Conservation (phyloP, 2,329 filamentous ascomycete genomes). For the Trichophaea hybrida region DNA sequence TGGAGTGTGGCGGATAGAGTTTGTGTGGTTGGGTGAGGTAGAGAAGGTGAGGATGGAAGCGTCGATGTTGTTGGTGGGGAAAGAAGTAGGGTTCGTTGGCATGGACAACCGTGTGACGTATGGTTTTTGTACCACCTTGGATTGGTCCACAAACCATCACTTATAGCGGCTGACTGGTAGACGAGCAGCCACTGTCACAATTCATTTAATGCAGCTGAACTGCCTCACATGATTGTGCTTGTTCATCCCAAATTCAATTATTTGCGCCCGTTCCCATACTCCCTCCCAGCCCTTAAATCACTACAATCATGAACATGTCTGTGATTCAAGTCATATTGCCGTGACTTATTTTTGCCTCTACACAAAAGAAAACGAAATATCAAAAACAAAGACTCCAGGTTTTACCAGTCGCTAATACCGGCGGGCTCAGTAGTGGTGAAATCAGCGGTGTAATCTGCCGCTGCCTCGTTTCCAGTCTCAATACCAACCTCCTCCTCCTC, state of each 20-base stretch:
- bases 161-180: too few species aligned
- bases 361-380: conserved; percentile 8
- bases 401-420: conserved; percentile 14
- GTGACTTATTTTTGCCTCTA: conserved; percentile 5
- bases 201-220: too few species aligned
- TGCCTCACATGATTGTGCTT: neutral
- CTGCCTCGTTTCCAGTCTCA: conserved; percentile 13
- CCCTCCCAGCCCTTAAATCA: neutral
- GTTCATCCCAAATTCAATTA: neutral
- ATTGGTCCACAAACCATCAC: too few species aligned
- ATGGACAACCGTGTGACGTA: neutral
- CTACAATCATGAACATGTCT: neutral
- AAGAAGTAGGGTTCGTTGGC: too few species aligned
- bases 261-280: neutral
- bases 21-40: neutral
- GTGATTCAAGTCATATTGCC: neutral
- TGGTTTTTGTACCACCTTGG: too few species aligned
- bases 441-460: neutral
- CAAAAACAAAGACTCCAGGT: conserved; percentile 7
- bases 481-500: conserved; percentile 33
- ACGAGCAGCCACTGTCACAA: too few species aligned
- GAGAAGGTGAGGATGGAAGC: neutral
- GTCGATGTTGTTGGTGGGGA: too few species aligned
- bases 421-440: neutral
- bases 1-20: neutral